These are phyloP conservation scores for Neofusicoccum parvum DNA, from an alignment of 2,329 filamentous ascomycete species.

Conservation along the genomic window DNA sequence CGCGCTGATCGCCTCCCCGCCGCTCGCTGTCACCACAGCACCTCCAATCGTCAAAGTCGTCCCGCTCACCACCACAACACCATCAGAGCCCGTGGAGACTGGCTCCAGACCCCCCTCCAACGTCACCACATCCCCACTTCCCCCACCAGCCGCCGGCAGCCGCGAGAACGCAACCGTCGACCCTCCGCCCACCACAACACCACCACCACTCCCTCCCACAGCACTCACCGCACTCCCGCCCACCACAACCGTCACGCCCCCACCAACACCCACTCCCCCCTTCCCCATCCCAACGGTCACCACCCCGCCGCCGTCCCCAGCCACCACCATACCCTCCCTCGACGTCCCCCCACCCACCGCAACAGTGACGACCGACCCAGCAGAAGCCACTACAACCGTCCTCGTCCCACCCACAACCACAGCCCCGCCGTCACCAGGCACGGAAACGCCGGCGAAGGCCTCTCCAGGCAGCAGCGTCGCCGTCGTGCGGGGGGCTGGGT, in stretches of 20 bases:
- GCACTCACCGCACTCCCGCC: neutral
- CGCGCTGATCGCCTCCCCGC: neutral
- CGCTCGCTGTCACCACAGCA: neutral
- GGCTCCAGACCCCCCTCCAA: neutral
- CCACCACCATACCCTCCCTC: neutral
- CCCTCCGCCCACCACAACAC: neutral
- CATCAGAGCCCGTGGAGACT: neutral
- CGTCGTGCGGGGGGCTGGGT: neutral
- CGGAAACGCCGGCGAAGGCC: neutral
- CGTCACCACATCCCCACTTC: neutral
- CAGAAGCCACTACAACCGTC: neutral
- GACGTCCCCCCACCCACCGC: neutral
- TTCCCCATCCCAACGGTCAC: neutral
- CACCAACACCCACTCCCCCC: neutral
- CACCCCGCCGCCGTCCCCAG: neutral
- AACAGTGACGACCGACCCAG: neutral
- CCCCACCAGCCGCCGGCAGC: neutral
- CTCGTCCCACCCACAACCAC: neutral
- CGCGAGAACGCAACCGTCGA: neutral
- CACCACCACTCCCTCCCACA: neutral
- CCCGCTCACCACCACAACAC: neutral
- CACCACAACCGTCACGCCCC: neutral
- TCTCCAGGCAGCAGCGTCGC: neutral
- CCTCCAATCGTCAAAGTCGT: neutral
- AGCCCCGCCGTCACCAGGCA: neutral